Conservation (phyloP, 2,329 filamentous ascomycete genomes). For the Aureobasidium sp. region DNA sequence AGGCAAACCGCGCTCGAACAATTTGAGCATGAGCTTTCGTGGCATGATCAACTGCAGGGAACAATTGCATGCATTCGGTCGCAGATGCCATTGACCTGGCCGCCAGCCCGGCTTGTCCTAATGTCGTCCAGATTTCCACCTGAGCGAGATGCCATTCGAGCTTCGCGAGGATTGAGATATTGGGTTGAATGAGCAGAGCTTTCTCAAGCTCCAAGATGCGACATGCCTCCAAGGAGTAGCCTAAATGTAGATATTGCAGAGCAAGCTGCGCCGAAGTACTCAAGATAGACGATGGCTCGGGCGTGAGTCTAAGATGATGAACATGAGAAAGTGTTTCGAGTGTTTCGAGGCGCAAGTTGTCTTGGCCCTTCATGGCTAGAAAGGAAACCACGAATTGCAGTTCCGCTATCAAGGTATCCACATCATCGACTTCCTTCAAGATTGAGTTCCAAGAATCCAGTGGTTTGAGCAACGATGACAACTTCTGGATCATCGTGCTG, state of each 20-base stretch:
- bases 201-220: conserved; percentile 52
- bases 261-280: conserved; percentile 31
- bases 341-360: conserved; percentile 25
- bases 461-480: not conserved
- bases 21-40: not conserved
- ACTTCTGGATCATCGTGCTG: conserved; percentile 26
- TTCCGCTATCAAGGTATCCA: conserved; percentile 41
- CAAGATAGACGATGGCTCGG: not conserved
- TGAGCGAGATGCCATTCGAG: conserved; percentile 42
- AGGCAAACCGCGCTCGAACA: not conserved
- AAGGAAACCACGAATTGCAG: conserved; percentile 49
- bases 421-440: conserved; percentile 40
- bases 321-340: conserved; percentile 1
- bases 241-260: conserved; percentile 50
- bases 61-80: not conserved
- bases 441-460: conserved; percentile 23
- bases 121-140: not conserved
- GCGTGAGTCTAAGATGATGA: not conserved
- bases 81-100: not conserved
- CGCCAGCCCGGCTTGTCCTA: not conserved
- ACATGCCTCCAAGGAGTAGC: conserved; percentile 52
- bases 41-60: not conserved
- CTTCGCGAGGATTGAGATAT: conserved; percentile 37
- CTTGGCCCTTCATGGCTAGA: conserved; percentile 49
- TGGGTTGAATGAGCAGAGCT: conserved; percentile 35